Base-by-base conservation (phyloP, 768 basidiomycete species). In the Leccinellum luteum region DNA sequence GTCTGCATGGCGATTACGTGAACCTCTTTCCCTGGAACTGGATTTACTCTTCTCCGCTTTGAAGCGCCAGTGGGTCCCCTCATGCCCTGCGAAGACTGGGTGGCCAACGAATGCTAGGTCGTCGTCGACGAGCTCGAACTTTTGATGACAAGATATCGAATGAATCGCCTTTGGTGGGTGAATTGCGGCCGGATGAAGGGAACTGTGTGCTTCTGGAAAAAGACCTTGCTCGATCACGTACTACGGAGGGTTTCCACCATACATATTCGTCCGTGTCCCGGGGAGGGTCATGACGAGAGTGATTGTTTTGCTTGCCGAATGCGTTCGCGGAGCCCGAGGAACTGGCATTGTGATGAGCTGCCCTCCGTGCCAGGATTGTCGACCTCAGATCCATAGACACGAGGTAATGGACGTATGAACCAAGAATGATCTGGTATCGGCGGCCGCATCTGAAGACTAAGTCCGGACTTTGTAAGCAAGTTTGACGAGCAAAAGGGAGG, bases 71-170 rank as follows among this genome's bases (percentile, higher is more conserved):
- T 25, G 25, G 14, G 68, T 77, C 1, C 88, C 90, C 62, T 88
- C 86, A 28, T 76, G 66, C 53, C 90, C 88, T 12, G 83, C 83
- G 67, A 89, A 90, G 3, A 98, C 94, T 2, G 96, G 97, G 70
- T 98, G 94, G 0, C 97, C 97, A 45, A 98, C 80, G 70, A 98
- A 98, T 5, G 86, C 91, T 27, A 98, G 79, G 64, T 94, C 88
- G 68, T 98, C 94, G 27, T 97, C 88, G 43, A 92, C 74, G 30
- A 99, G 82, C 69, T 96, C 94, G 68, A 97, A 98, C 66, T 92
- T 92, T 71, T 93, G 91, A 72, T 99, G n/a, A n/a, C n/a, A n/a
- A n/a, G n/a, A n/a, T n/a, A 27, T 74, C 72, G 56, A 76, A 74
- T 8, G 75, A 60, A 21, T 71, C 72, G 15, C 80, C 79, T 60